These are phyloP conservation scores for Chaetoscypha palmicola DNA, from an alignment of 2,329 filamentous ascomycete genomes.

Conservation along the genomic window DNA sequence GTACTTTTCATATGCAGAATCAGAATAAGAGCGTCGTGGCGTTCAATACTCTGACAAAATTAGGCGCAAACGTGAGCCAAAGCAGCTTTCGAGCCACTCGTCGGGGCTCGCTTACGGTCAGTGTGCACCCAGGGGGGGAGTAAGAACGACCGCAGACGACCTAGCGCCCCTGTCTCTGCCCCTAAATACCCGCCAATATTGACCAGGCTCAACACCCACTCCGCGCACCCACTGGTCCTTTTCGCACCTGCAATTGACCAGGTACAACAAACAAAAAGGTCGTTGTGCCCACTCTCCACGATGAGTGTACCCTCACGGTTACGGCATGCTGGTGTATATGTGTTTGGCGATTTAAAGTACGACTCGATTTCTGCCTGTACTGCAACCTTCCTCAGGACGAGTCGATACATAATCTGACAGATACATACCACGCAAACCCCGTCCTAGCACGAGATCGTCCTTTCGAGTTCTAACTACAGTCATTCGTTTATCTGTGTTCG, in stretches of 20 bases:
- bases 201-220: not conserved
- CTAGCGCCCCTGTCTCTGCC: not conserved
- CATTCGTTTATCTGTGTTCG: slow-evolving; percentile 25
- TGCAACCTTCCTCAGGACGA: not conserved
- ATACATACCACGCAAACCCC: not conserved
- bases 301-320: not conserved
- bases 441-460: slow-evolving; percentile 1
- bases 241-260: too few species aligned
- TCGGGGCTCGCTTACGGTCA: not conserved
- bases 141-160: not conserved
- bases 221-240: too few species aligned
- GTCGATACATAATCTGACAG: not conserved
- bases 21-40: not conserved
- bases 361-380: slow-evolving; percentile 2
- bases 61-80: not conserved
- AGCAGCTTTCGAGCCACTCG: not conserved
- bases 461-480: slow-evolving; percentile 24
- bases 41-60: not conserved
- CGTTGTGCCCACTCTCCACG: not conserved
- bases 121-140: not conserved
- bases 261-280: not conserved
- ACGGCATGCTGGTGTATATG: not conserved
- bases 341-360: not conserved
- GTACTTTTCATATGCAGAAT: too few species aligned
- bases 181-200: slow-evolving; percentile 1